Base-by-base conservation (phyloP, 2,329 filamentous ascomycete species). In the Diatrype stigma region DNA sequence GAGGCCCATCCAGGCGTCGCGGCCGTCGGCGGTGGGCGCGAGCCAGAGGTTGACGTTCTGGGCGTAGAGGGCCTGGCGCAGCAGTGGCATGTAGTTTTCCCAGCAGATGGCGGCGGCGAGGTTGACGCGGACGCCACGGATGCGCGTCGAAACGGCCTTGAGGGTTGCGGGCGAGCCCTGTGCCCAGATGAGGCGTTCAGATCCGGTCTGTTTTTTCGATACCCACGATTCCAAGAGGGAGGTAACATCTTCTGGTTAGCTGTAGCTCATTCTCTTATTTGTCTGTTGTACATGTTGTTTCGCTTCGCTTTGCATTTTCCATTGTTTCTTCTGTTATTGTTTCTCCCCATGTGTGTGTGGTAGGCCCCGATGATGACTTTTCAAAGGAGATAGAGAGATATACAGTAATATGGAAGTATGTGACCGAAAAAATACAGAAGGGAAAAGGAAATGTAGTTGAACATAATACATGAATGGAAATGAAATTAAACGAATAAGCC, bases 61-160 rank as follows among this genome's bases (percentile, higher is more conserved):
- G 2, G 83, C 80, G 68, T 96, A 97, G 35, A 96, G 76, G 16
- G 84, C 80, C 66, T 96, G 88, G 17, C 93, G 82, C 7, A 96
- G 76, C 17, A 96, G 74, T 0, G 92, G 92, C 91, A 96, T 96
- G 72, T 93, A 96, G 68, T 89, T 96, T 69, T 97, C 92, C 92
- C 92, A 96, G 75, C 92, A 96, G 58, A 97, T 95, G 3, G 91
- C 93, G 3, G 88, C 85, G 0, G 87, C 92, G 53, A 96, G 80
- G 51, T 89, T 93, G 53, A 96, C 72, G 56, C 83, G 84, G 2
- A 91, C 81, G 46, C 90, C 90, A 54, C 86, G 86, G 66, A 96
- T 90, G 22, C 77, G 82, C 1, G 90, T 91, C 23, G 83, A 86
- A 1, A 96, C 83, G 3, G 91, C 92, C 55, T 83, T 82, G 26